Evolutionary conservation across 495 filamentous ascomycete species (phyloP).

Genomic region (Aspergillus coremiiformis): DNA sequence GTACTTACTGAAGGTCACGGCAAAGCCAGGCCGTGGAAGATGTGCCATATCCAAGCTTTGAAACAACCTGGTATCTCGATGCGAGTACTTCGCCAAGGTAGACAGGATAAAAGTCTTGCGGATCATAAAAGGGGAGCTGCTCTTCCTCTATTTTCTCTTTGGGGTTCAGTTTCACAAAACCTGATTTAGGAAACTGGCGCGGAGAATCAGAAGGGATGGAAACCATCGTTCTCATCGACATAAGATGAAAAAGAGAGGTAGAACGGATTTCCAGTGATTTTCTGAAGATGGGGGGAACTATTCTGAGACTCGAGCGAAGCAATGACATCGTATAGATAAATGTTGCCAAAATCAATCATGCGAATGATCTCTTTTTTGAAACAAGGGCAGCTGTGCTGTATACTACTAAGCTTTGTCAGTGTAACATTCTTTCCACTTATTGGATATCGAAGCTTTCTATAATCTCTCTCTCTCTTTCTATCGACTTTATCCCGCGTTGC

Average conservation of each 20-base stretch:
- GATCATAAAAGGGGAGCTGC: slow-evolving; percentile 28
- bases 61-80: slow-evolving; percentile 41
- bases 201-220: background rate
- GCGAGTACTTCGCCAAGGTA: slow-evolving; percentile 37
- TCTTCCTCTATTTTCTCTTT: slow-evolving; percentile 33
- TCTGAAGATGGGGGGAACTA: too few species aligned
- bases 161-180: slow-evolving; percentile 9
- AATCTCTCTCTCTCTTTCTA: too few species aligned
- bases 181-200: slow-evolving; percentile 8
- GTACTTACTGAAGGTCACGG: slow-evolving; percentile 33
- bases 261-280: too few species aligned
- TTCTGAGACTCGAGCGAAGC: too few species aligned
- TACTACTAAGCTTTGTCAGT: too few species aligned
- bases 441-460: too few species aligned
- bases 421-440: too few species aligned
- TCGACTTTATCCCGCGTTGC: too few species aligned
- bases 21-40: slow-evolving; percentile 45
- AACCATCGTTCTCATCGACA: slow-evolving; percentile 4
- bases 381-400: too few species aligned
- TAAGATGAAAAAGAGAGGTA: background rate
- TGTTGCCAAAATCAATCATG: background rate
- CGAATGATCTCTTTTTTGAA: too few species aligned
- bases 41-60: slow-evolving; percentile 45
- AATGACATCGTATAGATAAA: background rate
- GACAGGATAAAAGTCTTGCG: slow-evolving; percentile 39